Percentiles rank a stretch among this genome's conserved stretches.
These are phyloP conservation scores for Pythium aquatile DNA, from an alignment of 352 stramenopile species.

Conservation along the genomic window DNA sequence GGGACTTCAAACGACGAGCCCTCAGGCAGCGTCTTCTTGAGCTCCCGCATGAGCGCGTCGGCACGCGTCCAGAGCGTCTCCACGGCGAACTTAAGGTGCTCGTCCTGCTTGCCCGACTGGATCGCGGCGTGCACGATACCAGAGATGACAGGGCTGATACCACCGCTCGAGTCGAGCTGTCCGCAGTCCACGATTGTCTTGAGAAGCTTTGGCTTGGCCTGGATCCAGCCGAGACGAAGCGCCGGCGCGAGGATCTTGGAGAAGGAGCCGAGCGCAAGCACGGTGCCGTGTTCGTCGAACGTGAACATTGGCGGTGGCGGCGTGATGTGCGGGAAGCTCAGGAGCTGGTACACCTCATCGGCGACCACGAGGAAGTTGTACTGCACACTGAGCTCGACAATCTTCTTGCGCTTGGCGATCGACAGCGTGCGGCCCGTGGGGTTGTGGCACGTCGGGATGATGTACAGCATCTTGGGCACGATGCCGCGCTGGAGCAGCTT, in stretches of 20 bases:
- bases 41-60: conserved; percentile 72
- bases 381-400: conserved; percentile 86
- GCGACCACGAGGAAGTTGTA: conserved; percentile 91
- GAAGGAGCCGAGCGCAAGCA: conserved; percentile 92
- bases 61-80: conserved; percentile 74
- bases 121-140: conserved; percentile 83
- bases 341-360: conserved; percentile 95
- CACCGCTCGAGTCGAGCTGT: conserved; percentile 91
- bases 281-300: conserved; percentile 76
- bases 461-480: conserved; percentile 92
- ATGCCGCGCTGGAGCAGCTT: conserved; percentile 68
- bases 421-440: conserved; percentile 90
- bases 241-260: conserved; percentile 95
- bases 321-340: conserved; percentile 89
- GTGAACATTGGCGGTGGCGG: conserved; percentile 83
- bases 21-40: conserved; percentile 59
- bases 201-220: conserved; percentile 67
- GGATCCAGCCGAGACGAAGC: conserved; percentile 89
- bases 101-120: conserved; percentile 61
- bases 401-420: conserved; percentile 76
- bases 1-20: conserved; percentile 73
- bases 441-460: conserved; percentile 95
- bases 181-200: conserved; percentile 78
- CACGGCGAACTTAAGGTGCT: conserved; percentile 74
- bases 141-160: conserved; percentile 91